A percentile compares a stretch with the other conserved stretches of the same genome.
phyloP scores from a whole-genome alignment of 2,329 filamentous ascomycete species.

The Fusarium sarcochroum region DNA sequence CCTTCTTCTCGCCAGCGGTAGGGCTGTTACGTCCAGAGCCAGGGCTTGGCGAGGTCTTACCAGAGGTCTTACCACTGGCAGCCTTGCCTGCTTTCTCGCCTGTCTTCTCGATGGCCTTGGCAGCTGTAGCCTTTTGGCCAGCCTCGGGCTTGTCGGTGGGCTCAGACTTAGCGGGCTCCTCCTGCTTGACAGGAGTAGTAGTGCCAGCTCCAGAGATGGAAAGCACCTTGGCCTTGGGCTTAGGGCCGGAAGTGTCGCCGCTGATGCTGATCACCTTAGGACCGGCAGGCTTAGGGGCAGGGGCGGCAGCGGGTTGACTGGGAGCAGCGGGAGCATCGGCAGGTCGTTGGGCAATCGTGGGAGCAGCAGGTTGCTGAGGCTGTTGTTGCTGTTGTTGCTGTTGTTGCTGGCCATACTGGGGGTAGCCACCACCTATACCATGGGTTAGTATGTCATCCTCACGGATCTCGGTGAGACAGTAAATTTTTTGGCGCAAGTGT shows the following conservation, averaged over 20 bases:
- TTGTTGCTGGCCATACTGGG: constrained; percentile 65
- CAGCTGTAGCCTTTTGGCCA: constrained; percentile 85
- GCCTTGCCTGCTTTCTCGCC: constrained; percentile 71
- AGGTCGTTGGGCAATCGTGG: constrained; percentile 46
- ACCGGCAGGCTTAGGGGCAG: constrained; percentile 66
- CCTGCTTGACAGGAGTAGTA: constrained; percentile 56
- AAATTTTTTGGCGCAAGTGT: constrained; percentile 32
- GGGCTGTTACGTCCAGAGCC: constrained; percentile 90
- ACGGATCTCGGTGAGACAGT: constrained; percentile 9
- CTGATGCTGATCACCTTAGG: constrained; percentile 80
- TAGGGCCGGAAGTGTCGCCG: constrained; percentile 66
- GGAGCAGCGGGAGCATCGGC: constrained; percentile 59
- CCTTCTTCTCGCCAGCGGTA: constrained; percentile 70
- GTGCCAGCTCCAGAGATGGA: constrained; percentile 57
- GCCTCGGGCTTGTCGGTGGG: constrained; percentile 71
- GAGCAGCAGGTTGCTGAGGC: constrained; percentile 56
- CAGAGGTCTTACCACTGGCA: constrained; percentile 65
- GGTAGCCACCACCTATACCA: constrained; percentile 64
- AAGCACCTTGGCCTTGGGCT: constrained; percentile 65
- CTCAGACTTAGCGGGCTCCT: constrained; percentile 64
- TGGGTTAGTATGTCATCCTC: constrained; percentile 31
- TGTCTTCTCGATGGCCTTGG: constrained; percentile 93
- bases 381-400: constrained; percentile 58
- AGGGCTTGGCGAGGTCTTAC: constrained; percentile 84
- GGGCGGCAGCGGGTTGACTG: constrained; percentile 58